Base-by-base conservation (phyloP, 257 asterid genomes). In the Petunia secreta region DNA sequence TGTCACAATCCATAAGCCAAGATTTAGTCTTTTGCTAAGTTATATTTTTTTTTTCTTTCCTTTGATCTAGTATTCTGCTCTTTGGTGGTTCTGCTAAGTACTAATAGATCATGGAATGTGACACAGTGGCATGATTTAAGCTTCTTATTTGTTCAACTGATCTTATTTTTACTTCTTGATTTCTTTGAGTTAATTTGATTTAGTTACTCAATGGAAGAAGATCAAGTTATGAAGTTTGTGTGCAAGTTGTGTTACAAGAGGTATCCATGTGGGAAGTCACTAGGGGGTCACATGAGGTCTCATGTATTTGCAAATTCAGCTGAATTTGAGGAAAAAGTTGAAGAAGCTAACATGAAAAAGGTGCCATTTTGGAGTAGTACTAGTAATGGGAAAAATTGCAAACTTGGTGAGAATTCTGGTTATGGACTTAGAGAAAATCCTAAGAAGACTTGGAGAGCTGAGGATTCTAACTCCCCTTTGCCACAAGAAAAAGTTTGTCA, bases 211-310 rank as follows among this genome's bases (percentile, higher is more conserved):
- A 89, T 86, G 89, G 94, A 89, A 79, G 84, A 87, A 79, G 85
- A 86, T 89, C 90, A 85, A 55, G 91, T 85, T 60, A 79, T 83
- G 79, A 86, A 85, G 80, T 91, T 90, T 80, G 88, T 91, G 78
- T 90, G 97, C 88, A 92, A 87, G 86, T 80, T 86, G 80, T 95
- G 99, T 83, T 66, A 85, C 86, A 92, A 87, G 85, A 96, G 80
- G 78, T 94, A 75, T 86, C 86, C 93, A 38, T 90, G 94, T 83
- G 98, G 98, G 86, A 95, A 93, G 86, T 90, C 99, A 60, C 86
- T 95, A 1, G 97, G 95, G 36, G 98, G 95, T 25, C 99, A 93
- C 87, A 92, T 92, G 85, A 91, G 92, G 91, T 88, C 96, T 84
- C 99, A 95, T 80, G 88, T 81, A 16, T 79, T 87, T 43, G 88